These are phyloP conservation scores for Starmerella apicola DNA, from an alignment of 805 yeast species.

Conservation along the genomic window DNA sequence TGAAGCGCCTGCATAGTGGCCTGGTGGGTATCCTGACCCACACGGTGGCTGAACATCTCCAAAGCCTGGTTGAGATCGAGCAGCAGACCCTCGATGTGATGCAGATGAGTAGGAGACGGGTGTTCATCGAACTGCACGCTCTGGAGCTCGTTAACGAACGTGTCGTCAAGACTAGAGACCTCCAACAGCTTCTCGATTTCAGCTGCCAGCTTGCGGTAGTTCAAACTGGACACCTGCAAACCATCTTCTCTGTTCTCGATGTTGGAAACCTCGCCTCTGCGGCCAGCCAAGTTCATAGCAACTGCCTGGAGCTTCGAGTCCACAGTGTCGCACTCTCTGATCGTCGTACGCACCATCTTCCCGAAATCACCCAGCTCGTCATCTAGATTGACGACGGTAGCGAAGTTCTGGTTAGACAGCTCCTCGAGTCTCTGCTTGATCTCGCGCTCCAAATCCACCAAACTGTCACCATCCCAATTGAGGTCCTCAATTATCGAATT, in stretches of 20 bases:
- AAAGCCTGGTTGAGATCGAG: constrained; percentile 51
- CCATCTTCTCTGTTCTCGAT: constrained; percentile 72
- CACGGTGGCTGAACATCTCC: constrained; percentile 27
- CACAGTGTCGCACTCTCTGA: constrained; percentile 42
- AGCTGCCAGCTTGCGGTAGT: constrained; percentile 60
- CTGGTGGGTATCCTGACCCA: neutral
- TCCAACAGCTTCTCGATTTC: constrained; percentile 57
- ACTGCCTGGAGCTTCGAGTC: constrained; percentile 44
- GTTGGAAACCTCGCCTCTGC: constrained; percentile 54
- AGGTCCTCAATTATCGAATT: constrained; percentile 61
- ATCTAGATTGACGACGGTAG: constrained; percentile 41
- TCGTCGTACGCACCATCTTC: constrained; percentile 33
- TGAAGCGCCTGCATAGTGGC: constrained; percentile 9
- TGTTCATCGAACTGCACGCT: constrained; percentile 31
- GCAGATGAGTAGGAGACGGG: constrained; percentile 29
- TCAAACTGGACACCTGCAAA: constrained; percentile 68
- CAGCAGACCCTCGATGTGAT: constrained; percentile 42
- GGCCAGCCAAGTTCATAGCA: constrained; percentile 48
- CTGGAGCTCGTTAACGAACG: constrained; percentile 38
- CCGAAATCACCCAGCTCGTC: constrained; percentile 34
- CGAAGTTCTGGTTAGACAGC: constrained; percentile 51
- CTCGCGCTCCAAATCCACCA: constrained; percentile 44
- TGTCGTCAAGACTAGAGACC: constrained; percentile 54
- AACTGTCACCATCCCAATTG: constrained; percentile 57
- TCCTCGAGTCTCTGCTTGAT: constrained; percentile 47